Evolutionary conservation across 1,284 basidiomycete species (phyloP), one percentile per base, ranked within the genome.

Genomic region (Cerrena zonata): DNA sequence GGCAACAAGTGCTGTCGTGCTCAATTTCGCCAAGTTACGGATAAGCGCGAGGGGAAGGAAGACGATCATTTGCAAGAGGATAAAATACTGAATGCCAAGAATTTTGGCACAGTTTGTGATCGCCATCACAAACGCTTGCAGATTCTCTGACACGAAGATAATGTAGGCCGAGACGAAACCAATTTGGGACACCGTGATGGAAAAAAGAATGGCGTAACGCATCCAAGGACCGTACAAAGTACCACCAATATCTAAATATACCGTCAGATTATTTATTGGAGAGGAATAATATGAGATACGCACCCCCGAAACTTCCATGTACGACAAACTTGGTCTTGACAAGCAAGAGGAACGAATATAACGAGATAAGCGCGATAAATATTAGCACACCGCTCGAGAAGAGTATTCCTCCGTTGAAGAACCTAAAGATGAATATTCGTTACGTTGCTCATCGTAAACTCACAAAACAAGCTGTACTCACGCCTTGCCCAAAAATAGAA

Each of bases 401-500:
- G 37, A 98, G 70, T 47, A 99, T 78, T 13, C 95, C 94, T 53
- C 95, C 95, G 60, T 99, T 99, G 73, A 84, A 86, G 73, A 99
- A 98, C 42, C 90, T 91, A 53, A 24, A 50, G 4, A 39, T 24
- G 23, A 15, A 2, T n/a, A 49, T 43, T 53, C 53, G 18, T 61
- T 50, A 42, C n/a, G 40, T 5, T 45, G 50, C 51, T 44, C 24
- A 10, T 22, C 18, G 7, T n/a, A 3, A 43, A 39, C 19, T 5
- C 24, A 43, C 42, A 45, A 27, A 10, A 23, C 24, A 37, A 19
- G 21, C 23, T 36, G 36, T 5, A 74, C 85, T 63, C 65, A 86
- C 79, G 87, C 95, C 73, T 94, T 97, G 52, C 93, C 96, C 47
- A 99, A 79, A 75, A 99, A 99, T 23, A 99, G 70, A 11, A 99